Evolutionary conservation across 768 basidiomycete species (phyloP), one percentile per base, ranked within the genome.

Genomic region (Epithele typhae): DNA sequence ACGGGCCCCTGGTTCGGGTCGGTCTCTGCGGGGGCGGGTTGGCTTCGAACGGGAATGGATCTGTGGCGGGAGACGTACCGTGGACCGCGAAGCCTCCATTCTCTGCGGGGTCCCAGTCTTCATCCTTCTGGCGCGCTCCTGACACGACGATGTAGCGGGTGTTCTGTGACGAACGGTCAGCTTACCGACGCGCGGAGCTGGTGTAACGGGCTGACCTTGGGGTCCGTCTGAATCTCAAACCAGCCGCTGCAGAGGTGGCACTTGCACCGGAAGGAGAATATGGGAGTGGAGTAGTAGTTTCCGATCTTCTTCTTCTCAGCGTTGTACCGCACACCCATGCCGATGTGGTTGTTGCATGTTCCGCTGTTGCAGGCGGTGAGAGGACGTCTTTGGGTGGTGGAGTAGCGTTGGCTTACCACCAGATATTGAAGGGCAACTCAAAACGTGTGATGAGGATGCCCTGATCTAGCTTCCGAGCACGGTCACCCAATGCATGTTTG

Each of bases 301-400:
- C 96, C 96, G 25, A 97, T 79, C 66, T 95, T 97, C 72, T 87
- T 87, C 79, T 99, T 99, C 67, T 98, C 94, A 0, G 96, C 96
- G 56, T 99, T 99, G 73, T 97, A 99, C n/a, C 96, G 88, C 2
- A 99, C 96, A 19, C 96, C 96, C 81, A 96, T 96, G 10, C 96
- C 96, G 41, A 99, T 91, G 69, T 98, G 96, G 56, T 87, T 87
- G 64, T 94, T 84, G 69, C 95, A 99, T 68, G 86, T 86, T 25
- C 84, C 91, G 59, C 95, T 97, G 66, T 30, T 47, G 18, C 15
- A n/a, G n/a, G n/a, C n/a, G n/a, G n/a, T n/a, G n/a, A n/a, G n/a
- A n/a, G n/a, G n/a, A n/a, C n/a, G n/a, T n/a, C n/a, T n/a, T n/a
- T n/a, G n/a, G n/a, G n/a, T n/a, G n/a, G n/a, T n/a, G n/a, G n/a